phyloP scores from a whole-genome alignment of 2,329 filamentous ascomycete genomes.

The Macrophomina phaseolina region DNA sequence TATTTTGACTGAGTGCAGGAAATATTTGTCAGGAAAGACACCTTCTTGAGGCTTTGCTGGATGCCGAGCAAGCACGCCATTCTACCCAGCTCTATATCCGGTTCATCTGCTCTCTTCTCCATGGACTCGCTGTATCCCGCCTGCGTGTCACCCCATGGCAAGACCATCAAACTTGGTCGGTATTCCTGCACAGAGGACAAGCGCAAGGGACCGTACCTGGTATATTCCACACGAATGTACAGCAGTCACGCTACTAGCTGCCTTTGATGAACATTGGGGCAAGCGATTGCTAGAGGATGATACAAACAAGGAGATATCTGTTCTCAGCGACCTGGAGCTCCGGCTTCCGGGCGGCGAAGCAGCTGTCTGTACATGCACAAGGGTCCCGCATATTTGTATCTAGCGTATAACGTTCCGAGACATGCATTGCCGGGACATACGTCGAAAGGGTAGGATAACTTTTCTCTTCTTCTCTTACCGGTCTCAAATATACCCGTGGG shows the following conservation, averaged over 20 bases:
- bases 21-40: background rate
- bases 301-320: background rate
- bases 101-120: background rate
- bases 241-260: background rate
- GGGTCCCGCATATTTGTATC: too few species aligned
- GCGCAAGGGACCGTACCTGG: background rate
- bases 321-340: background rate
- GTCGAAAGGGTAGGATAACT: background rate
- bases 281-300: background rate
- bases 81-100: background rate
- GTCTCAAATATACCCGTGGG: constrained; percentile 25
- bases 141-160: background rate
- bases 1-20: background rate
- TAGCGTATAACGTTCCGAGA: background rate
- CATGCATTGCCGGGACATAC: background rate
- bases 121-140: background rate
- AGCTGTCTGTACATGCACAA: background rate
- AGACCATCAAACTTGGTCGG: background rate
- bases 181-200: background rate
- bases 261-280: background rate
- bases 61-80: background rate
- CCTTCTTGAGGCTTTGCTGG: background rate
- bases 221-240: background rate
- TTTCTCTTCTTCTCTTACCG: background rate
- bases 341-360: background rate